phyloP scores from a whole-genome alignment of 2,329 filamentous ascomycete genomes.

The Didymella exigua region DNA sequence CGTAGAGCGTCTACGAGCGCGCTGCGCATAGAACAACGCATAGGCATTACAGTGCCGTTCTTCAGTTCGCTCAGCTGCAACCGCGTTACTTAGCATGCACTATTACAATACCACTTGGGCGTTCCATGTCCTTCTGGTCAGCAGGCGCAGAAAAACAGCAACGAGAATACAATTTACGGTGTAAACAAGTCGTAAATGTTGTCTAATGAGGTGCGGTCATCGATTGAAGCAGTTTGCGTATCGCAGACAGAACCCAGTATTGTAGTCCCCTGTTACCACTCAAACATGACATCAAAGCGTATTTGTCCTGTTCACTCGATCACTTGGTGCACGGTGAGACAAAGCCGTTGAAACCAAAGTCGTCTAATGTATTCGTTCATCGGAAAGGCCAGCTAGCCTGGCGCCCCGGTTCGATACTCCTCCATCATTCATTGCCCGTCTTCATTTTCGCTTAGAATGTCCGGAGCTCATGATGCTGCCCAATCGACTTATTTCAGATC shows the following conservation, averaged over 20 bases:
- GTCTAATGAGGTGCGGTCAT: constrained; percentile 6
- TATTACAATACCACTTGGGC: constrained; percentile 10
- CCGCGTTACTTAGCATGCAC: constrained; percentile 1
- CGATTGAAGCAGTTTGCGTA: not conserved
- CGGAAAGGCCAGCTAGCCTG: constrained; percentile 43
- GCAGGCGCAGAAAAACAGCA: not conserved
- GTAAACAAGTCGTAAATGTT: constrained; percentile 9
- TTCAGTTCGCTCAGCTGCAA: constrained; percentile 4
- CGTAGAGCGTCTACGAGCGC: constrained; percentile 18
- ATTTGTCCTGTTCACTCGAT: not conserved
- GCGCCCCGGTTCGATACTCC: constrained; percentile 31
- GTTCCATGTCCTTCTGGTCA: not conserved
- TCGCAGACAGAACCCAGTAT: not conserved
- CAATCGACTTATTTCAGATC: constrained; percentile 26
- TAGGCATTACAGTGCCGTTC: not conserved
- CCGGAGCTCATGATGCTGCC: constrained; percentile 29
- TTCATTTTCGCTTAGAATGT: constrained; percentile 39
- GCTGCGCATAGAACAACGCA: not conserved
- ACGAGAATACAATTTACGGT: constrained; percentile 3
- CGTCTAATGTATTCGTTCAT: constrained; percentile 40
- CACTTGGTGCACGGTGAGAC: not conserved
- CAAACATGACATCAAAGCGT: not conserved
- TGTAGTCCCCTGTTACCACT: not conserved
- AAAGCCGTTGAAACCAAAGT: constrained; percentile 10
- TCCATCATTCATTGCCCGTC: constrained; percentile 29